Base-by-base conservation (phyloP, 2,329 filamentous ascomycete genomes). In the Trichoderma arundinaceum region DNA sequence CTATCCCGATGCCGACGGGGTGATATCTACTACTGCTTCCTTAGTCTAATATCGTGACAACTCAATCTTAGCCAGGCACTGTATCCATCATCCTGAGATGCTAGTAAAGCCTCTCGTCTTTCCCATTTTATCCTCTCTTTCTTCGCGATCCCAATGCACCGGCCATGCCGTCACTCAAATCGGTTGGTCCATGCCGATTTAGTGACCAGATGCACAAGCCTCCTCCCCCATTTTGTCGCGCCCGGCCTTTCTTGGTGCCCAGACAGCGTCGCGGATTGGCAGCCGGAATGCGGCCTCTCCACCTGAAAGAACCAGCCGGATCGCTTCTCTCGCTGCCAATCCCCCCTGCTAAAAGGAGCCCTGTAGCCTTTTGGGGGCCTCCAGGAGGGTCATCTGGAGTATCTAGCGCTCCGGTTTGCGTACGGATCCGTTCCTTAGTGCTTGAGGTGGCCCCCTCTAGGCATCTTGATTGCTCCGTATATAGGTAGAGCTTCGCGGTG, bases 141-240 rank as follows among this genome's bases (percentile, higher is more conserved):
- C 35, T 12, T 19, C 22, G 22, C 22, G 22, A 28, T 38, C 6
- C 43, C 15, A 39, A 22, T 53, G 28, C n/a, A 54, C 46, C 60
- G 60, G 60, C 49, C 60, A 54, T 63, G 60, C 60, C 49, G 60
- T 63, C 60, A 44, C 49, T 43, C 32, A 33, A 43, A 63, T 63
- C 63, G 63, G 63, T 46, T 65, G 63, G 63, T 9, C 49, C 48
- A 58, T 59, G 63, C 53, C 63, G 63, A 44, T 35, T 62, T 62
- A 52, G 48, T 44, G 44, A 13, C 44, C 52, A 53, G 39, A 52
- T 53, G 58, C 57, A 59, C 58, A 56, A 38, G 39, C 52, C 60
- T 56, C 38, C 35, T 32, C 52, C 61, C 48, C 48, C 35, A 19
- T 61, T 41, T 49, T 10, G 33, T 58, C 54, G 17, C 54, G 33